Evolutionary conservation across 495 filamentous ascomycete genomes (phyloP), one percentile per base, ranked within the genome.

Genomic region (Pseudevernia furfuracea): DNA sequence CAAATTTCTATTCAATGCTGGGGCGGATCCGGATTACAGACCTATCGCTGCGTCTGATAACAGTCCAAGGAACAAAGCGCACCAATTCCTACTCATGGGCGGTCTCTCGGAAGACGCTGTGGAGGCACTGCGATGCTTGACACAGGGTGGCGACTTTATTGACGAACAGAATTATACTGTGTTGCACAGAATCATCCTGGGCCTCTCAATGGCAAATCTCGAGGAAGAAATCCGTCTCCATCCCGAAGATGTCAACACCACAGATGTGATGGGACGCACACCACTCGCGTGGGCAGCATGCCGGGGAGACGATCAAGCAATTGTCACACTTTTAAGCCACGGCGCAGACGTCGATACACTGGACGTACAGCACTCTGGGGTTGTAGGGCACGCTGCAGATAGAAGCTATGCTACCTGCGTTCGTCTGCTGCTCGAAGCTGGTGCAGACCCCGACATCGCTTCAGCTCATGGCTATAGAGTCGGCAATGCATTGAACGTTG

Each of bases 261-360:
- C 56, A 11, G 75, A 80, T 68, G 63, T 68, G n/a, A 58, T 36
- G 28, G 74, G 75, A 19, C 66, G 67, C 36, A 75, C 76, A 19
- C 73, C 78, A 41, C 59, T 79, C 19, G 70, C 59, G 63, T 74
- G 68, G 71, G 77, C 77, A 61, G 70, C 74, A 21, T 37, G 46
- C 32, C 37, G 69, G 43, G 72, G 72, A 34, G 66, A 75, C 59
- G 64, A 63, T 4, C 63, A 44, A 38, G 43, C 68, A 25, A 62
- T 73, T 0, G 63, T 53, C 1, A 65, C 56, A 38, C 64, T 76
- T 7, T 56, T 74, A 4, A 62, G 36, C 52, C 56, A 71, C 28
- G 68, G 69, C 12, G 73, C 74, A 3, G 63, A 76, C 56, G 69
- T 66, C 8, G 75, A 77, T 57, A 63, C 59, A 12, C 30, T 74